Evolutionary conservation across 1,284 basidiomycete species (phyloP).

Genomic region (Ganoderma meredithae): DNA sequence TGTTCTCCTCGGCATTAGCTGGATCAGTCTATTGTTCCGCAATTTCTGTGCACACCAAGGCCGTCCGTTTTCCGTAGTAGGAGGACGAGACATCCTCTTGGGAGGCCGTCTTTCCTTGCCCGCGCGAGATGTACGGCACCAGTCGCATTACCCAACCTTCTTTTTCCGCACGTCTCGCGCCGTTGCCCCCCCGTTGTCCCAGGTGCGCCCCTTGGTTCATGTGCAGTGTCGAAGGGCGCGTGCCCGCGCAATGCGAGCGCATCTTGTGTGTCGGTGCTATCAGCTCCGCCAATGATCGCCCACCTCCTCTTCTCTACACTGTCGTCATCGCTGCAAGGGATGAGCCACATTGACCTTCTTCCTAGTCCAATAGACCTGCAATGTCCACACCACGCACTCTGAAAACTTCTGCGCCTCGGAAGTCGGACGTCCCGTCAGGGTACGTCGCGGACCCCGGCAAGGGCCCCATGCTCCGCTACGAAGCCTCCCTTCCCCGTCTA

Average conservation of each 20-base stretch:
- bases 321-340: neutral
- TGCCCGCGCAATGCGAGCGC: neutral
- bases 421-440: slow-evolving; percentile 46
- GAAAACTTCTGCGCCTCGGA: slow-evolving; percentile 44
- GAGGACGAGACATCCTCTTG: slow-evolving; percentile 10
- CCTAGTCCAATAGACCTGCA: slow-evolving; percentile 31
- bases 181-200: neutral
- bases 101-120: slow-evolving; percentile 9
- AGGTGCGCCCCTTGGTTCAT: neutral
- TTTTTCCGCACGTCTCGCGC: no score
- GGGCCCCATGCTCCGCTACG: slow-evolving; percentile 81
- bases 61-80: slow-evolving; percentile 19
- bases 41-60: neutral
- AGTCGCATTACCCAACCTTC: neutral
- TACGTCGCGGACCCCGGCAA: slow-evolving; percentile 56
- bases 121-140: slow-evolving; percentile 2
- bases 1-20: neutral
- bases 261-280: neutral
- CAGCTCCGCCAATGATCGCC: neutral
- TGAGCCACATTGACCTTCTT: neutral
- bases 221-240: neutral
- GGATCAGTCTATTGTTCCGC: neutral
- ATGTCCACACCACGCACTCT: slow-evolving; percentile 47
- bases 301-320: neutral
- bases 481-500: slow-evolving; percentile 81